A percentile compares a stretch with the other conserved stretches of the same genome.
phyloP scores from a whole-genome alignment of 805 yeast genomes.

The Candida awuae region DNA sequence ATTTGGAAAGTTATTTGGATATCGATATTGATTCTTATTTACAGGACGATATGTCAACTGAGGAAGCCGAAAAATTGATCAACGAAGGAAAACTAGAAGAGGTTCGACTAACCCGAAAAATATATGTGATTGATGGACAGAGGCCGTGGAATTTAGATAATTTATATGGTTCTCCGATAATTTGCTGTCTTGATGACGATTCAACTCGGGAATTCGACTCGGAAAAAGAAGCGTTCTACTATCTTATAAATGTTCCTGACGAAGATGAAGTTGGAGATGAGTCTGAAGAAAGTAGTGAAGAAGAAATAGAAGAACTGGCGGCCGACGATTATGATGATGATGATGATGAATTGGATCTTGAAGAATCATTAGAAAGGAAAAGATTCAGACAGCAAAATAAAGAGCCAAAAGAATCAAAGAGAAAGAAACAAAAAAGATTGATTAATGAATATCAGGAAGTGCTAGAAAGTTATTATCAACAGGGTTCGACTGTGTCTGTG shows the following conservation, averaged over 20 bases:
- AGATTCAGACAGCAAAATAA: slow-evolving; percentile 21
- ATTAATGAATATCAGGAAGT: slow-evolving; percentile 42
- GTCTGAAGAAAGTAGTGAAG: slow-evolving; percentile 24
- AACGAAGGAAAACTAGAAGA: slow-evolving; percentile 3
- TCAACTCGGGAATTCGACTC: slow-evolving; percentile 48
- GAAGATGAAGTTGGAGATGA: slow-evolving; percentile 29
- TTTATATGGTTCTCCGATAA: slow-evolving; percentile 70
- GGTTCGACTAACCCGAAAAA: slow-evolving; percentile 40
- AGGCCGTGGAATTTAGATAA: slow-evolving; percentile 97
- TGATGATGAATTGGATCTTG: slow-evolving; percentile 10
- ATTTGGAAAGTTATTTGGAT: slow-evolving; percentile 66
- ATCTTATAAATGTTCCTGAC: slow-evolving; percentile 36
- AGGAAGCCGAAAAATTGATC: slow-evolving; percentile 3
- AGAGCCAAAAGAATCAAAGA: slow-evolving; percentile 19
- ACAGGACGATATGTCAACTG: slow-evolving; percentile 20
- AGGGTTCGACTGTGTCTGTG: slow-evolving; percentile 70
- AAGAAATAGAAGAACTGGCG: slow-evolving; percentile 23
- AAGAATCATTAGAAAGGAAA: slow-evolving; percentile 30
- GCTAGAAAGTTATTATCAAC: slow-evolving; percentile 70
- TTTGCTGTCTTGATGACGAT: slow-evolving; percentile 86
- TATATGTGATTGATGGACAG: slow-evolving; percentile 84
- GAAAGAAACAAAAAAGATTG: slow-evolving; percentile 34
- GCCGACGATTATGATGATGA: slow-evolving; percentile 25
- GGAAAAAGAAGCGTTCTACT: slow-evolving; percentile 57
- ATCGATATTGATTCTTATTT: slow-evolving; percentile 49